These are phyloP conservation scores for Przewalskia tangutica DNA, from an alignment of 257 asterid genomes.

Conservation along the genomic window DNA sequence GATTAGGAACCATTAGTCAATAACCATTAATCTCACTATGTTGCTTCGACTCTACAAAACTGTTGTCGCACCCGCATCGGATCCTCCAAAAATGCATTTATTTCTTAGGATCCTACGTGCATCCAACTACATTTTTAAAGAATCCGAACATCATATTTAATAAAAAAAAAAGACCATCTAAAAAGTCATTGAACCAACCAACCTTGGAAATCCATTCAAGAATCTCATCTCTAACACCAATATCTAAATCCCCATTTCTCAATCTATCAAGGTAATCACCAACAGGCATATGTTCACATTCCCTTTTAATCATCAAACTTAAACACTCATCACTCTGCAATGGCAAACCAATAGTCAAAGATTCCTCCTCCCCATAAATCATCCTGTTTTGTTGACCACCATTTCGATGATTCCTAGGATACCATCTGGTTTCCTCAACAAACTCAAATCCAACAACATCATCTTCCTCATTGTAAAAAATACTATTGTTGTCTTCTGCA, in stretches of 20 bases:
- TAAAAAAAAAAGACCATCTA: slow-evolving; percentile 1
- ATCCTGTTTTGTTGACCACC: neutral
- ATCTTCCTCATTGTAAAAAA: neutral
- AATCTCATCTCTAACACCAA: slow-evolving; percentile 24
- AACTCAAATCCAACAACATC: neutral
- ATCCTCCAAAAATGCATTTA: too few species aligned
- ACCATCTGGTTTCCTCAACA: slow-evolving; percentile 3
- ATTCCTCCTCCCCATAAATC: neutral
- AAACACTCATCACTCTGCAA: slow-evolving; percentile 10
- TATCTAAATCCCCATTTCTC: slow-evolving; percentile 32
- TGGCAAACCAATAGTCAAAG: neutral
- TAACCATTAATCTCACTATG: neutral
- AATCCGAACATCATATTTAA: neutral
- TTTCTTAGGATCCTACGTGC: too few species aligned
- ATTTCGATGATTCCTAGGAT: neutral
- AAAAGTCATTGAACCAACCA: slow-evolving; percentile 7
- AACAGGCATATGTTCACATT: slow-evolving; percentile 22
- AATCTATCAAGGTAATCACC: slow-evolving; percentile 29
- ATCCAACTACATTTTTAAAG: neutral
- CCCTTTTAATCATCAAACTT: slow-evolving; percentile 1
- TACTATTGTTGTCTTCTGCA: slow-evolving; percentile 4
- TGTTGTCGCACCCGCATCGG: neutral
- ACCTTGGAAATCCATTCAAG: slow-evolving; percentile 41
- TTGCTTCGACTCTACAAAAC: neutral
- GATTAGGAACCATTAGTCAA: neutral